Evolutionary conservation across 2,329 filamentous ascomycete genomes (phyloP), one percentile per base, ranked within the genome.

Genomic region (Knufia fluminis): DNA sequence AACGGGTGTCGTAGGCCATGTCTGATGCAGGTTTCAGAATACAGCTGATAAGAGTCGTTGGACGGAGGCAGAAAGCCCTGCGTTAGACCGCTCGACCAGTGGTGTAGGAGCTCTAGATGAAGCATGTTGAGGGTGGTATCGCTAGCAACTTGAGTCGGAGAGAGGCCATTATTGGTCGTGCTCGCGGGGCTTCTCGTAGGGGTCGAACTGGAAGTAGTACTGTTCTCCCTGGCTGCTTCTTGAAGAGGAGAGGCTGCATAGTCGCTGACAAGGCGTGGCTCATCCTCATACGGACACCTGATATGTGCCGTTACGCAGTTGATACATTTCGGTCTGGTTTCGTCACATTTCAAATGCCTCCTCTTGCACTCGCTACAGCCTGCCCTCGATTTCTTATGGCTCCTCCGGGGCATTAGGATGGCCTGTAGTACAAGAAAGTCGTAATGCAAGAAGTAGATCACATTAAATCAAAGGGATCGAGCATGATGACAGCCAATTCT

Each of bases 281-380:
- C 31, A 14, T 16, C 16, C 26, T 49, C 45, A 31, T 46, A 60
- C 4, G 48, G 52, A 40, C 57, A 58, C 48, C 42, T 44, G 3
- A 54, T 20, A n/a, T 57, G 43, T 3, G 57, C 59, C 12, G 54
- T 54, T 9, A 44, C 54, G 50, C 65, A 67, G 47, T 66, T 65
- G 41, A 61, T 58, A 44, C 64, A 67, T 45, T 58, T 53, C 7
- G 63, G 65, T 10, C 58, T 57, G 32, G 45, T 57, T 47, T 66
- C 64, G 47, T 66, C 64, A 39, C 64, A 66, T 64, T 67, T 68
- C 39, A 68, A 59, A 51, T 68, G 66, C 7, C 66, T 61, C 20
- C 60, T 60, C 52, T 69, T 68, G 49, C 66, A 68, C 53, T 66
- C 60, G 6, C 57, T 26, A 42, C 66, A 68, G 20, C 66, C 67